phyloP scores from a whole-genome alignment of 2,329 filamentous ascomycete genomes.

The Fusarium sp. region DNA sequence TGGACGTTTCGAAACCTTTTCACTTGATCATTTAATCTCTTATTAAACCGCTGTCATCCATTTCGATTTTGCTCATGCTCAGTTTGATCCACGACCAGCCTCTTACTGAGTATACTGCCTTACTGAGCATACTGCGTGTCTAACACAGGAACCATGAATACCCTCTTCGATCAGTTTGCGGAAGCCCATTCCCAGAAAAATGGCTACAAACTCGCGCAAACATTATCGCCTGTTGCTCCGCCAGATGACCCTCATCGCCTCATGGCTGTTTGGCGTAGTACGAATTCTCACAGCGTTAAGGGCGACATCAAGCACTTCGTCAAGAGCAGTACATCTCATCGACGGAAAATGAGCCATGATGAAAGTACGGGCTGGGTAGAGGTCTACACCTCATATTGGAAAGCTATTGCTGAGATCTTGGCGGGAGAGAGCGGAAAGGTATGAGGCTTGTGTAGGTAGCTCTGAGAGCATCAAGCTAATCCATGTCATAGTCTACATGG shows the following conservation, averaged over 20 bases:
- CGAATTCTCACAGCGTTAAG: slow-evolving; percentile 72
- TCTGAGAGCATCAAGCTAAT: slow-evolving; percentile 22
- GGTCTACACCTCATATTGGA: slow-evolving; percentile 86
- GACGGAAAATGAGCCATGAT: slow-evolving; percentile 65
- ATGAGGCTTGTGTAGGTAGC: background rate
- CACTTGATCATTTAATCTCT: background rate
- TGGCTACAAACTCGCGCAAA: slow-evolving; percentile 78
- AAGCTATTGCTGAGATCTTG: slow-evolving; percentile 77
- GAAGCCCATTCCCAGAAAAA: slow-evolving; percentile 70
- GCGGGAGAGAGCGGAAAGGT: slow-evolving; percentile 57
- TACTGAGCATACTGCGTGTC: background rate
- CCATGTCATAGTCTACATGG: slow-evolving; percentile 67
- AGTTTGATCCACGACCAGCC: background rate
- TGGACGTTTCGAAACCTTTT: background rate
- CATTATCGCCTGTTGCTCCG: slow-evolving; percentile 76
- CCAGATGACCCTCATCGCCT: slow-evolving; percentile 71
- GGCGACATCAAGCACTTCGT: slow-evolving; percentile 79
- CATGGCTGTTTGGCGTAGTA: slow-evolving; percentile 74
- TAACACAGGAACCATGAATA: slow-evolving; percentile 67
- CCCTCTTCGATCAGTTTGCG: slow-evolving; percentile 77
- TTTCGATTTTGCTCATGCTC: background rate
- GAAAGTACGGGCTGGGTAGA: slow-evolving; percentile 87
- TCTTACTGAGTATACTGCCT: slow-evolving; percentile 1
- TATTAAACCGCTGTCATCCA: background rate
- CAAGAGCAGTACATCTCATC: slow-evolving; percentile 64